A percentile compares a stretch with the other conserved stretches of the same genome.
Evolutionary conservation across 108 stramenopile genomes (phyloP).

Genomic region (Stephanodiscus minutulus): DNA sequence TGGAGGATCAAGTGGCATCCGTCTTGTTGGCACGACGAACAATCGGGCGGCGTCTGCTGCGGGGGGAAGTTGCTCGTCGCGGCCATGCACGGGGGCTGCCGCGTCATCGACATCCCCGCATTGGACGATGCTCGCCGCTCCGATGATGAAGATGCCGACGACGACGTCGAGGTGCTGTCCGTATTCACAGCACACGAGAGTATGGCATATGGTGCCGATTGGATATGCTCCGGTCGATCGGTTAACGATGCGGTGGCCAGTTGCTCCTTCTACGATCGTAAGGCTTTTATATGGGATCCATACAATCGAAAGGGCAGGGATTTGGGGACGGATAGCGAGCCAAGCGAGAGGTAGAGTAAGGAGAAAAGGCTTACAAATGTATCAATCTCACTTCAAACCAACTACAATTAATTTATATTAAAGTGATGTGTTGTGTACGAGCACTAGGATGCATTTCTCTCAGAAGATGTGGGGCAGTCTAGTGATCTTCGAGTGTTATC

Average conservation of each 20-base stretch:
- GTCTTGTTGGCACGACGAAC: constrained; percentile 14
- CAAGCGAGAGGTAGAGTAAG: background rate
- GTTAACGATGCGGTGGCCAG: constrained; percentile 65
- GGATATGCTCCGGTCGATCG: constrained; percentile 50
- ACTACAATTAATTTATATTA: too few species aligned
- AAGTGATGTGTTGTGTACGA: too few species aligned
- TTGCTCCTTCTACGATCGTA: constrained; percentile 84
- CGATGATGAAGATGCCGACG: constrained; percentile 2
- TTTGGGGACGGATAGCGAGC: background rate
- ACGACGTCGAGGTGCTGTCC: constrained; percentile 28
- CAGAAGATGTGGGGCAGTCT: too few species aligned
- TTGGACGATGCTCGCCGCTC: constrained; percentile 1
- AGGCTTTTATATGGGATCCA: constrained; percentile 64
- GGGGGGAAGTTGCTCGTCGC: constrained; percentile 61
- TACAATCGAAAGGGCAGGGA: constrained; percentile 5
- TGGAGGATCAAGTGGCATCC: constrained; percentile 93
- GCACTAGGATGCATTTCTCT: too few species aligned
- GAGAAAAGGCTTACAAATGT: background rate
- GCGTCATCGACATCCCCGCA: constrained; percentile 53
- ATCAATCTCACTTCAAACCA: too few species aligned
- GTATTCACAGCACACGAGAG: constrained; percentile 75
- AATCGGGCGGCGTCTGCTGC: background rate
- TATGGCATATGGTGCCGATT: constrained; percentile 91
- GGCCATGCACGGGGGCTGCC: constrained; percentile 89
- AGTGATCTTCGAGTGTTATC: too few species aligned